A percentile compares a stretch with the other conserved stretches of the same genome.
phyloP scores from a whole-genome alignment of 2,329 filamentous ascomycete species.

The Endoconidiophora polonica region DNA sequence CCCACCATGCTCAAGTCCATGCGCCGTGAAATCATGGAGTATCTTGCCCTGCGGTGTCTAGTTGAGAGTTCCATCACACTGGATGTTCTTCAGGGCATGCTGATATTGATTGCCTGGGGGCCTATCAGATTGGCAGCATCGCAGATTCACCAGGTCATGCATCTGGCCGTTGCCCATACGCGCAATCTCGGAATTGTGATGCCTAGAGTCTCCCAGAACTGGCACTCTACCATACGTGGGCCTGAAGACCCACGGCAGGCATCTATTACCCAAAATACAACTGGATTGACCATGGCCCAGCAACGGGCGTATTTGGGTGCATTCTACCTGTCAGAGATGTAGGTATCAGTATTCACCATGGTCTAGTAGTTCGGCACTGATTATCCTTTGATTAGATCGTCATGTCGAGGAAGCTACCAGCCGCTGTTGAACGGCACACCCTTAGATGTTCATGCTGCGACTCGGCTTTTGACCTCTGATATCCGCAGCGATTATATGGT shows the following conservation, averaged over 20 bases:
- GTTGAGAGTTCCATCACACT: slow-evolving; percentile 25
- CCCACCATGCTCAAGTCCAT: slow-evolving; percentile 21
- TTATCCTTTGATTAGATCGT: slow-evolving; percentile 1
- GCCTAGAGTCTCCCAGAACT: slow-evolving; percentile 15
- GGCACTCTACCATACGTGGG: slow-evolving; percentile 9
- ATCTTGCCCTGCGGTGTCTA: slow-evolving; percentile 26
- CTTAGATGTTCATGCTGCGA: slow-evolving; percentile 9
- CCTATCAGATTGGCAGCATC: slow-evolving; percentile 11
- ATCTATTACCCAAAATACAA: slow-evolving; percentile 8
- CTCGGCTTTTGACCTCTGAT: slow-evolving; percentile 7
- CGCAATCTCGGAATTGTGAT: slow-evolving; percentile 23
- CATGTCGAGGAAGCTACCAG: slow-evolving; percentile 10
- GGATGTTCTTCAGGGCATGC: slow-evolving; percentile 29
- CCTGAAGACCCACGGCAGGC: slow-evolving; percentile 12
- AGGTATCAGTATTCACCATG: slow-evolving; percentile 12
- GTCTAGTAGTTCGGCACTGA: not conserved
- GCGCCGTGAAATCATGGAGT: slow-evolving; percentile 25
- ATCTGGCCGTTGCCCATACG: slow-evolving; percentile 25
- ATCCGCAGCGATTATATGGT: slow-evolving; percentile 11
- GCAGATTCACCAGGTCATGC: slow-evolving; percentile 18
- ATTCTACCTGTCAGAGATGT: slow-evolving; percentile 25
- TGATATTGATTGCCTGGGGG: slow-evolving; percentile 31
- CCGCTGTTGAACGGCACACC: slow-evolving; percentile 10
- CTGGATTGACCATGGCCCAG: slow-evolving; percentile 19
- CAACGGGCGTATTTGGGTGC: slow-evolving; percentile 24